Evolutionary conservation across 2,329 filamentous ascomycete species (phyloP).

Genomic region (Acarospora socialis): DNA sequence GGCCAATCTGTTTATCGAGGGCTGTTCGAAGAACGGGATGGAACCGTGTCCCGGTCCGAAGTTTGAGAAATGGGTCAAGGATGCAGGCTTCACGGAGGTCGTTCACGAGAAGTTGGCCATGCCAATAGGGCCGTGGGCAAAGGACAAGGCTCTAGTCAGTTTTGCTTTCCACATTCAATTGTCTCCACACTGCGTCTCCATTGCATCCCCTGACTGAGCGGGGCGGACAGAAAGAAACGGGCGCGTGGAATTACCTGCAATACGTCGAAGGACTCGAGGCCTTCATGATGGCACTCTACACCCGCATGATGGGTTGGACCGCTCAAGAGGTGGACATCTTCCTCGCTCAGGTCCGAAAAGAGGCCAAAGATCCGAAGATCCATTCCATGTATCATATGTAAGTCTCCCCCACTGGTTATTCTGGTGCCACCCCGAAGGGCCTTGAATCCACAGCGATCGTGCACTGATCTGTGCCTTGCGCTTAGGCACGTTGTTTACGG

Average conservation of each 20-base stretch:
- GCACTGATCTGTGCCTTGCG: no score
- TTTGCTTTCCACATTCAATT: background rate
- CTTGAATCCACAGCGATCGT: no score
- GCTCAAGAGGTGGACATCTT: conserved; percentile 20
- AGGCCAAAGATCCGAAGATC: conserved; percentile 20
- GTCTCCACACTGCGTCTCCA: background rate
- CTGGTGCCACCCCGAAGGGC: no score
- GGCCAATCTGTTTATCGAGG: conserved; percentile 18
- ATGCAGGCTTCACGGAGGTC: conserved; percentile 18
- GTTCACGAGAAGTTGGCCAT: conserved; percentile 12
- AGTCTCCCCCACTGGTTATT: conserved; percentile 4
- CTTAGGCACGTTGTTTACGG: no score
- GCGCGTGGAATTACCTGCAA: conserved; percentile 18
- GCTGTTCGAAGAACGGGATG: conserved; percentile 16
- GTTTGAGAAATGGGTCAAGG: conserved; percentile 15
- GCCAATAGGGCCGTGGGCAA: conserved; percentile 20
- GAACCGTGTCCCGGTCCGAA: conserved; percentile 13
- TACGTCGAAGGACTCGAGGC: conserved; percentile 18
- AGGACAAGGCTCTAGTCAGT: conserved; percentile 15
- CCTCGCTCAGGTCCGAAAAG: conserved; percentile 20
- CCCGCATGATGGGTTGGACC: conserved; percentile 16
- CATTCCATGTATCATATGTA: conserved; percentile 21
- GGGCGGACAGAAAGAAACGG: conserved; percentile 15
- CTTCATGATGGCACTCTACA: conserved; percentile 19
- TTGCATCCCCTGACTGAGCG: background rate